Conservation (phyloP, 2,329 filamentous ascomycete genomes). For the Phialophora chinensis region DNA sequence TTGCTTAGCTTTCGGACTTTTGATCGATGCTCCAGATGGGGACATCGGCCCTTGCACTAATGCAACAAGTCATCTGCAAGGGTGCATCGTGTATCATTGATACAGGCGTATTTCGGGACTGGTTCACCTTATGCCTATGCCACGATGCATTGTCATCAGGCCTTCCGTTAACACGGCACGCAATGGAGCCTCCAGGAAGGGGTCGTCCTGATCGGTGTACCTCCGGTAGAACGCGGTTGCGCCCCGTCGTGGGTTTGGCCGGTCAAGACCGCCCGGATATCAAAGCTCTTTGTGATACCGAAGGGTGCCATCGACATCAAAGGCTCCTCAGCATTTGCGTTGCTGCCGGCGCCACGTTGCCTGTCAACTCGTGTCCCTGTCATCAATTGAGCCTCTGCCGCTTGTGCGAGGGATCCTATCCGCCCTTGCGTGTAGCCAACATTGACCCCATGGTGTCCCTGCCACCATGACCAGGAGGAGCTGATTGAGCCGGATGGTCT, state of each 20-base stretch:
- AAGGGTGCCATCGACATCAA: not conserved
- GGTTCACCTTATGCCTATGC: not conserved
- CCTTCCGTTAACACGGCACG: not conserved
- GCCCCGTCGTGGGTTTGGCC: not conserved
- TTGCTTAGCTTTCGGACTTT: conserved; percentile 22
- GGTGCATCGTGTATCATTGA: conserved; percentile 4
- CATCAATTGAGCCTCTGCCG: conserved; percentile 12
- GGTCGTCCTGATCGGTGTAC: conserved; percentile 1
- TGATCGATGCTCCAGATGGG: not conserved
- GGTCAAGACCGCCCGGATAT: not conserved
- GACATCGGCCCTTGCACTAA: conserved; percentile 10
- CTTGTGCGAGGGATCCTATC: conserved; percentile 27
- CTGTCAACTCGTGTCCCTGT: not conserved
- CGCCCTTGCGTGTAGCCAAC: conserved; percentile 24
- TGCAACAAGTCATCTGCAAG: conserved; percentile 7
- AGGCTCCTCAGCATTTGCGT: not conserved
- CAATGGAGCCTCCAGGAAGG: conserved; percentile 5
- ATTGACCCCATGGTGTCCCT: conserved; percentile 17
- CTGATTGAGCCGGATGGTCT: not conserved
- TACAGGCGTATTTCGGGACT: conserved; percentile 5
- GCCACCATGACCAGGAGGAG: conserved; percentile 13
- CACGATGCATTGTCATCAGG: conserved; percentile 12
- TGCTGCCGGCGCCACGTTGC: not conserved
- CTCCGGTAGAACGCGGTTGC: conserved; percentile 2
- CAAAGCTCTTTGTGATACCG: not conserved